Evolutionary conservation across 2,329 filamentous ascomycete species (phyloP).

Genomic region (Exophiala viscosa): DNA sequence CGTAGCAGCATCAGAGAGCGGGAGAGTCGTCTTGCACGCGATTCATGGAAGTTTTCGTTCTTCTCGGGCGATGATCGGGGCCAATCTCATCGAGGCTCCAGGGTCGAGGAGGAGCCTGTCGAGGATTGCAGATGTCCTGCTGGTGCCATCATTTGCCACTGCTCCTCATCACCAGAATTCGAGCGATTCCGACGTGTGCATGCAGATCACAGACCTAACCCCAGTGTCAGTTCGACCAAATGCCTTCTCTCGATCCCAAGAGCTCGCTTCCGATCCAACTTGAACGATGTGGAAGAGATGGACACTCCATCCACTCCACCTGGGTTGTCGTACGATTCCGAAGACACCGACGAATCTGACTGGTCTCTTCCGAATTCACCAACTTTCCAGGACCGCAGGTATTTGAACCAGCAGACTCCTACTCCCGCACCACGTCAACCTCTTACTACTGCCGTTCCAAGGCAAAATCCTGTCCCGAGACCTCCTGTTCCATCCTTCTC

Average conservation of each 20-base stretch:
- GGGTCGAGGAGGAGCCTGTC: neutral
- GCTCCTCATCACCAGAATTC: constrained; percentile 14
- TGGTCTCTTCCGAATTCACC: constrained; percentile 16
- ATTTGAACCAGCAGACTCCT: constrained; percentile 7
- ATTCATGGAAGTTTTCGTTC: constrained; percentile 1
- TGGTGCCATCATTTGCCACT: constrained; percentile 10
- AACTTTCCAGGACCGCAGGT: neutral
- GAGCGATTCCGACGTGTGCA: constrained; percentile 12
- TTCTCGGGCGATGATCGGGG: neutral
- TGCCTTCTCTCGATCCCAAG: constrained; percentile 14
- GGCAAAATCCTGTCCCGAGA: neutral
- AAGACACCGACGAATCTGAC: constrained; percentile 14
- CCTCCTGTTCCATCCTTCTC: constrained; percentile 15
- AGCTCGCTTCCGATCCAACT: constrained; percentile 14
- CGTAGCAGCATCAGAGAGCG: neutral
- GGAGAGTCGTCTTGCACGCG: neutral
- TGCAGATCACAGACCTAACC: constrained; percentile 13
- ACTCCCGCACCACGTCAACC: constrained; percentile 9
- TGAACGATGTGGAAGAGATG: constrained; percentile 10
- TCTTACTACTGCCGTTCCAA: constrained; percentile 8
- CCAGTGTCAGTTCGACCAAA: constrained; percentile 18
- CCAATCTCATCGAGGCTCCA: neutral
- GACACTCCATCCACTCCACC: constrained; percentile 12
- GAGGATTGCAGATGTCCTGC: constrained; percentile 7
- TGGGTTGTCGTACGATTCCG: constrained; percentile 15